Percentiles rank a stretch among this genome's conserved stretches.
Conservation (phyloP, 2,329 filamentous ascomycete genomes). For the Aureobasidium subglaciale region DNA sequence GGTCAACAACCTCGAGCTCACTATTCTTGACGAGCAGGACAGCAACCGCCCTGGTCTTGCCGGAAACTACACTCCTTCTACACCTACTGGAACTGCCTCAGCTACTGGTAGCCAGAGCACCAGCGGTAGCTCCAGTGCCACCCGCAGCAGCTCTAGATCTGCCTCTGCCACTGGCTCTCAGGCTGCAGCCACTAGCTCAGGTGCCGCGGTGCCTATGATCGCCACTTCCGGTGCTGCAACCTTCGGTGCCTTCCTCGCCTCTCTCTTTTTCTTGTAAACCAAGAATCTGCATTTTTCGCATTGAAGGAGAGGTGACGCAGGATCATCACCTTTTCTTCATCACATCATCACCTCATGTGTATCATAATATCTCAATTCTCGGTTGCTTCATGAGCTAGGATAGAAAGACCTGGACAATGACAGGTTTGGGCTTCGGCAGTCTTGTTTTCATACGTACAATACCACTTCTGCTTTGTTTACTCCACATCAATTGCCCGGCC, state of each 20-base stretch:
- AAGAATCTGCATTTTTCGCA: neutral
- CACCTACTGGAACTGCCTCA: neutral
- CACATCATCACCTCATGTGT: neutral
- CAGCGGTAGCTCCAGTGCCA: neutral
- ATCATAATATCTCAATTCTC: neutral
- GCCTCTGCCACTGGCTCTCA: constrained; percentile 1
- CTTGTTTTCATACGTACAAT: neutral
- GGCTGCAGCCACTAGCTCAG: neutral
- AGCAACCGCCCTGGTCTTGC: constrained; percentile 10
- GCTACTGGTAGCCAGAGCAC: neutral
- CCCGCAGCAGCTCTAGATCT: neutral
- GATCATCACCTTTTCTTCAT: neutral
- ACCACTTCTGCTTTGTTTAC: neutral
- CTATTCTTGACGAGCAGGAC: neutral
- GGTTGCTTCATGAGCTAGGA: neutral
- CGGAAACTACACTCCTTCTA: constrained; percentile 7
- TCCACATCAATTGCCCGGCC: too few relatives aligned
- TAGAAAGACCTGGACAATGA: neutral
- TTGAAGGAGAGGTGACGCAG: constrained; percentile 4
- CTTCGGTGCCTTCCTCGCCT: constrained; percentile 7
- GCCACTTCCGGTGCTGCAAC: neutral
- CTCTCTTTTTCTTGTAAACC: constrained; percentile 11
- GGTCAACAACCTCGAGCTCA: constrained; percentile 48
- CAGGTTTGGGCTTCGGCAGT: neutral
- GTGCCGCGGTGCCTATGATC: neutral